Evolutionary conservation across 306 rosid species (phyloP).

Genomic region (Dicorynia guianensis): DNA sequence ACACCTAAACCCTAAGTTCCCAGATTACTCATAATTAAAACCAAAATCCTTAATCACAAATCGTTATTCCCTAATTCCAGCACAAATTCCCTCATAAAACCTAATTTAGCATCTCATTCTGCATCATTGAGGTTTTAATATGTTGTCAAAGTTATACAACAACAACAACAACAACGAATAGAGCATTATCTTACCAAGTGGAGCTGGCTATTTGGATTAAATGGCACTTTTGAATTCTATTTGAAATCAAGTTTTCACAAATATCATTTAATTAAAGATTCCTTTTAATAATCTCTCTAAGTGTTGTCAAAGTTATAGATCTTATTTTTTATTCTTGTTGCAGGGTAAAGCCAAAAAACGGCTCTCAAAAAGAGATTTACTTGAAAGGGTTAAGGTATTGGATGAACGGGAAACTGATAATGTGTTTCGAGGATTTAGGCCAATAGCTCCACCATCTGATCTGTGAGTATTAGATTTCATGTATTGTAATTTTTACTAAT

Average conservation of each 20-base stretch:
- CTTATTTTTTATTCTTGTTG: slow-evolving; percentile 38
- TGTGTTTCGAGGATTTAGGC: slow-evolving; percentile 70
- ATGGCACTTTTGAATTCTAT: too few species aligned
- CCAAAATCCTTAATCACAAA: too few species aligned
- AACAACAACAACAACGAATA: too few species aligned
- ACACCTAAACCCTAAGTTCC: too few species aligned
- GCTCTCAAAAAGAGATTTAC: slow-evolving; percentile 68
- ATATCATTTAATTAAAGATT: too few species aligned
- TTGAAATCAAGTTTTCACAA: too few species aligned
- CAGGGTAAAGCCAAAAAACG: slow-evolving; percentile 76
- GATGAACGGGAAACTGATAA: slow-evolving; percentile 60
- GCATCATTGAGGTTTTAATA: not conserved
- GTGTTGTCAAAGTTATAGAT: slow-evolving; percentile 17
- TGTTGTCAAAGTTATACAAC: not conserved
- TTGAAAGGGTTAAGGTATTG: slow-evolving; percentile 68
- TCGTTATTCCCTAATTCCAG: not conserved
- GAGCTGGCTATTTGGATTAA: too few species aligned
- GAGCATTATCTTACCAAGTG: too few species aligned
- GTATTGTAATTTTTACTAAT: slow-evolving; percentile 17
- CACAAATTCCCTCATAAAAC: too few species aligned
- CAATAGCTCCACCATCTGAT: slow-evolving; percentile 72
- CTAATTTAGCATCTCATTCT: too few species aligned
- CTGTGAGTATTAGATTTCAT: slow-evolving; percentile 58
- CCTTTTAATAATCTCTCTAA: too few species aligned
- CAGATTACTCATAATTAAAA: too few species aligned